Conservation (phyloP, 208 protist species). For the Novymonas esmeraldas region DNA sequence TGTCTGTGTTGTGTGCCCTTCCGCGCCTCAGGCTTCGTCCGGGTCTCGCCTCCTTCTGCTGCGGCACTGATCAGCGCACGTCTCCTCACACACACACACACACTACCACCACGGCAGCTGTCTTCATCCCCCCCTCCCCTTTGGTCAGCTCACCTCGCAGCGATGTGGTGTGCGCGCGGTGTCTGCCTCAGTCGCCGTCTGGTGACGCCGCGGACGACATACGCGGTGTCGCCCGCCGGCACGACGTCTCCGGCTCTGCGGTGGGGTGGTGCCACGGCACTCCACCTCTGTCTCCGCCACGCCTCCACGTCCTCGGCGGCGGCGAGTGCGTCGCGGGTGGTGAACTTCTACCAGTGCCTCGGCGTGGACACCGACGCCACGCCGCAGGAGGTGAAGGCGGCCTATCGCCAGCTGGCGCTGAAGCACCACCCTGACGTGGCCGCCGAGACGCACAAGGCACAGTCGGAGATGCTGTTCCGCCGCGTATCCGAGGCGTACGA, state of each 20-base stretch:
- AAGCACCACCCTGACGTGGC: slow-evolving; percentile 87
- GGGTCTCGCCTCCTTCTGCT: too few relatives aligned
- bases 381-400: slow-evolving; percentile 84
- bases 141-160: background rate
- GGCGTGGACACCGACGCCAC: slow-evolving; percentile 68
- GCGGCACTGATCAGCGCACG: too few relatives aligned
- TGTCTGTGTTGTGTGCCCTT: too few relatives aligned
- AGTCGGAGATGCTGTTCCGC: slow-evolving; percentile 81
- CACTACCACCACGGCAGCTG: too few relatives aligned
- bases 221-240: background rate
- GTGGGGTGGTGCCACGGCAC: background rate
- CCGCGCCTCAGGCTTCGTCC: too few relatives aligned
- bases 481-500: slow-evolving; percentile 96
- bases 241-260: background rate
- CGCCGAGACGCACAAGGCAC: slow-evolving; percentile 52
- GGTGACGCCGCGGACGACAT: background rate
- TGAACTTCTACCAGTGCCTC: slow-evolving; percentile 72
- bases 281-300: slow-evolving; percentile 14
- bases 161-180: slow-evolving; percentile 2
- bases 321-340: slow-evolving; percentile 16
- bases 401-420: slow-evolving; percentile 80
- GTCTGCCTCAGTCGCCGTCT: background rate
- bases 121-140: background rate
- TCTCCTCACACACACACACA: background rate
- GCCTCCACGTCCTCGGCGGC: slow-evolving; percentile 23